Evolutionary conservation across 116 monocot genomes (phyloP).

Genomic region (Papilionanthe hybrid): DNA sequence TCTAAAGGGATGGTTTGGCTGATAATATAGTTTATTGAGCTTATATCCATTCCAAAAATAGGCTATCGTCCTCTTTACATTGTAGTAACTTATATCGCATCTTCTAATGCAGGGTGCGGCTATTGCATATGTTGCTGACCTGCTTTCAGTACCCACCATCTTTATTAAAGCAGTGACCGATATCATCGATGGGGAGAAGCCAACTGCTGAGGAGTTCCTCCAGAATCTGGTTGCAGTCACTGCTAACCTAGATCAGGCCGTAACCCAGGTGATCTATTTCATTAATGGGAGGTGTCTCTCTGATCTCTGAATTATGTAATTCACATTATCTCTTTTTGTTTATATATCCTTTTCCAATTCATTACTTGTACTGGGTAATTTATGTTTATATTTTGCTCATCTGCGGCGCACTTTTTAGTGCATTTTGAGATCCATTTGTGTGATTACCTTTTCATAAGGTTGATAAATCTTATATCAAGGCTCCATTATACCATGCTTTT

Average conservation of each 20-base stretch:
- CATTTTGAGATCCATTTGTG: no score
- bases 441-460: no score
- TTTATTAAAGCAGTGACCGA: slow-evolving; percentile 97
- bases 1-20: background rate
- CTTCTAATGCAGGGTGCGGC: slow-evolving; percentile 69
- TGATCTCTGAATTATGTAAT: slow-evolving; percentile 38
- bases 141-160: slow-evolving; percentile 67
- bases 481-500: no score
- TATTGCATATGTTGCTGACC: slow-evolving; percentile 76
- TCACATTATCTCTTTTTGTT: no score
- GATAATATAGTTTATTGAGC: background rate
- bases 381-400: no score
- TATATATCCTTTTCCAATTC: no score
- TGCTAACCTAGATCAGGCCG: slow-evolving; percentile 58
- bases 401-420: no score
- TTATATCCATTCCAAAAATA: no score
- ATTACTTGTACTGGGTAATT: no score
- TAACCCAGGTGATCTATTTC: slow-evolving; percentile 58
- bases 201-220: slow-evolving; percentile 89
- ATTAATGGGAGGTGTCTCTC: slow-evolving; percentile 50
- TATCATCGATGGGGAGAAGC: slow-evolving; percentile 87
- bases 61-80: background rate
- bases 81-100: background rate
- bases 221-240: slow-evolving; percentile 74
- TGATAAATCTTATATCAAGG: no score